These are phyloP conservation scores for Didymella pomorum DNA, from an alignment of 2,329 filamentous ascomycete genomes.

Conservation along the genomic window DNA sequence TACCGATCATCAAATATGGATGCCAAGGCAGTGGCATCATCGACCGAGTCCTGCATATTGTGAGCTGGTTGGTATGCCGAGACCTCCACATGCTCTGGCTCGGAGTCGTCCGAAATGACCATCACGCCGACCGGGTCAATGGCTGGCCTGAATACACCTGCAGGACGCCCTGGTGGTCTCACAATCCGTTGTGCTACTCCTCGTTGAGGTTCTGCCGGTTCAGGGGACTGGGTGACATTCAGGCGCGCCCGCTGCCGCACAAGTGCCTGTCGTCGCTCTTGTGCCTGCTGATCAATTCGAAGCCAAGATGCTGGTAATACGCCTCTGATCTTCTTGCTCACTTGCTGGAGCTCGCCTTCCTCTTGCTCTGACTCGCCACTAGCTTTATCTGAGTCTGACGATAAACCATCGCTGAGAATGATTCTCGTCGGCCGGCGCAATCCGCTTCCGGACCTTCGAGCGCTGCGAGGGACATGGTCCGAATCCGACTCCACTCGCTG, in stretches of 20 bases:
- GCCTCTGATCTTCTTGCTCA: constrained; percentile 55
- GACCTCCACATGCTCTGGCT: constrained; percentile 25
- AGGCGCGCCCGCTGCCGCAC: constrained; percentile 26
- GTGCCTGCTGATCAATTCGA: constrained; percentile 55
- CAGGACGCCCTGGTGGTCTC: constrained; percentile 18
- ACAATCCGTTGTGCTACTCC: constrained; percentile 46
- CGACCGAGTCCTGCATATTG: constrained; percentile 30
- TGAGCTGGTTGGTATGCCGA: constrained; percentile 11
- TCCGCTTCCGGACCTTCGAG: constrained; percentile 23
- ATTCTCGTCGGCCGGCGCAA: constrained; percentile 26
- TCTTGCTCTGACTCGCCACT: constrained; percentile 42
- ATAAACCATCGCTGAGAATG: constrained; percentile 31
- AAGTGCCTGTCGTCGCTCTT: constrained; percentile 33
- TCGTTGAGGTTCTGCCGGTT: constrained; percentile 39
- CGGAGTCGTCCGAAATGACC: constrained; percentile 50
- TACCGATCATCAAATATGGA: constrained; percentile 38
- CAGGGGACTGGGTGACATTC: constrained; percentile 28
- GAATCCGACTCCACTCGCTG: constrained; percentile 30
- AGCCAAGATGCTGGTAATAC: constrained; percentile 61
- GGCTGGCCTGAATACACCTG: not conserved
- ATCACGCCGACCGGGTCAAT: constrained; percentile 32
- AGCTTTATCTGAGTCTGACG: constrained; percentile 31
- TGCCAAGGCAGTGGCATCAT: constrained; percentile 33
- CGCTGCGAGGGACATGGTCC: constrained; percentile 28
- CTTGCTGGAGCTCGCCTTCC: constrained; percentile 44